phyloP scores from a whole-genome alignment of 331 rosid species.

The Prunus yedoensis region DNA sequence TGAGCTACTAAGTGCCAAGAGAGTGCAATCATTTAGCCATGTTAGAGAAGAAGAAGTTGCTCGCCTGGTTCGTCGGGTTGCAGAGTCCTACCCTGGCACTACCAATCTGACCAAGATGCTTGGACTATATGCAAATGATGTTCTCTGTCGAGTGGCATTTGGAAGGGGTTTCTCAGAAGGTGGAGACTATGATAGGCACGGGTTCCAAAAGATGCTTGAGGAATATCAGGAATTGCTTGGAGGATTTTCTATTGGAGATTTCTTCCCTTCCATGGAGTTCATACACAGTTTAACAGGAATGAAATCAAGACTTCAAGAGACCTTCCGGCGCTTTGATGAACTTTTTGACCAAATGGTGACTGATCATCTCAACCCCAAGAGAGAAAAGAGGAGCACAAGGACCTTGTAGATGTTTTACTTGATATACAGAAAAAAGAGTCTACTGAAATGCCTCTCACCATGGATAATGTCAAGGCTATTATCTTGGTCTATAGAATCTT shows the following conservation, averaged over 20 bases:
- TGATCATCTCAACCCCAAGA: slow-evolving; percentile 40
- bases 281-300: slow-evolving; percentile 56
- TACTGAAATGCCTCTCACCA: slow-evolving; percentile 50
- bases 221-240: slow-evolving; percentile 62
- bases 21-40: slow-evolving; percentile 44
- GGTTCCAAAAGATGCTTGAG: slow-evolving; percentile 57
- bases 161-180: slow-evolving; percentile 57
- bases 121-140: slow-evolving; percentile 51
- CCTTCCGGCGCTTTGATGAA: slow-evolving; percentile 42
- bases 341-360: slow-evolving; percentile 52
- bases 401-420: slow-evolving; percentile 66
- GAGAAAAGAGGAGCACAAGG: slow-evolving; percentile 43
- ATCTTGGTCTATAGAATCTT: slow-evolving; percentile 43
- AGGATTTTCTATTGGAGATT: slow-evolving; percentile 67
- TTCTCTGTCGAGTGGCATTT: slow-evolving; percentile 50
- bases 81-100: slow-evolving; percentile 34
- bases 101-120: slow-evolving; percentile 46
- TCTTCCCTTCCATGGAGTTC: slow-evolving; percentile 70
- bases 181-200: slow-evolving; percentile 52
- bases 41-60: slow-evolving; percentile 63
- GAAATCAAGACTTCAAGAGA: slow-evolving; percentile 46
- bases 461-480: slow-evolving; percentile 65
- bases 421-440: slow-evolving; percentile 45
- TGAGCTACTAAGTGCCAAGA: slow-evolving; percentile 55
- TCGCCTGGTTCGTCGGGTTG: slow-evolving; percentile 36